Percentiles rank a stretch among this genome's conserved stretches.
Conservation (phyloP, 805 yeast genomes). For the Starmerella floris region DNA sequence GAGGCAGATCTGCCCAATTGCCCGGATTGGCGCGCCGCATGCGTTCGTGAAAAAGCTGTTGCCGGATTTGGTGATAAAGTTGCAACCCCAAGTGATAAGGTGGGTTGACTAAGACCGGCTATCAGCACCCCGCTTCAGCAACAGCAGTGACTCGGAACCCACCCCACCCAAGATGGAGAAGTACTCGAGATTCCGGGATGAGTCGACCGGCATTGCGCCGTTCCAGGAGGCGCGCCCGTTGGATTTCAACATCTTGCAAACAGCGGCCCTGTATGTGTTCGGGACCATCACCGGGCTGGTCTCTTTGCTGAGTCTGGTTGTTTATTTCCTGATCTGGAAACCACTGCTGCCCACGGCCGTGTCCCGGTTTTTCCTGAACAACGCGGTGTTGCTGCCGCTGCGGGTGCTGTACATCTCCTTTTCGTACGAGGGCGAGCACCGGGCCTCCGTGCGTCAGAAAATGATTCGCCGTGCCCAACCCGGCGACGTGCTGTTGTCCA, state of each 20-base stretch:
- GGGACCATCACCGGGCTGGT: slow-evolving; percentile 75
- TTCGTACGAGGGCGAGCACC: slow-evolving; percentile 39
- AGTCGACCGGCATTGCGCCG: slow-evolving; percentile 84
- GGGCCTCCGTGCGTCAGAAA: slow-evolving; percentile 30
- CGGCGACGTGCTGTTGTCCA: slow-evolving; percentile 43
- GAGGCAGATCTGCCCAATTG: no score
- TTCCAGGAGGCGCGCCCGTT: slow-evolving; percentile 40
- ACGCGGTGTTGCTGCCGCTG: slow-evolving; percentile 11
- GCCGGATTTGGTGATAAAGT: no score
- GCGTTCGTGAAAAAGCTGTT: no score
- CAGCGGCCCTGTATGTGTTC: slow-evolving; percentile 38
- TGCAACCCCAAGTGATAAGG: no score
- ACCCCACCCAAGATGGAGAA: slow-evolving; percentile 75
- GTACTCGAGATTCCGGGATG: slow-evolving; percentile 72
- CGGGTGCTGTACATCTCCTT: slow-evolving; percentile 20
- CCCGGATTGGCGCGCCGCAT: no score
- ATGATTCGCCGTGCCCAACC: slow-evolving; percentile 15
- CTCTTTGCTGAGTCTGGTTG: slow-evolving; percentile 52
- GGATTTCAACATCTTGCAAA: not conserved
- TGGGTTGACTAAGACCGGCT: no score
- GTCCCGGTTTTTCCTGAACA: slow-evolving; percentile 7
- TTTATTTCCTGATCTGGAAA: slow-evolving; percentile 7
- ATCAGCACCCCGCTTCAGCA: no score
- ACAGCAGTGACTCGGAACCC: no score
- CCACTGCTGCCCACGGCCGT: slow-evolving; percentile 9